Evolutionary conservation across 2,329 filamentous ascomycete genomes (phyloP).

Genomic region (Colletotrichum theobromicola): DNA sequence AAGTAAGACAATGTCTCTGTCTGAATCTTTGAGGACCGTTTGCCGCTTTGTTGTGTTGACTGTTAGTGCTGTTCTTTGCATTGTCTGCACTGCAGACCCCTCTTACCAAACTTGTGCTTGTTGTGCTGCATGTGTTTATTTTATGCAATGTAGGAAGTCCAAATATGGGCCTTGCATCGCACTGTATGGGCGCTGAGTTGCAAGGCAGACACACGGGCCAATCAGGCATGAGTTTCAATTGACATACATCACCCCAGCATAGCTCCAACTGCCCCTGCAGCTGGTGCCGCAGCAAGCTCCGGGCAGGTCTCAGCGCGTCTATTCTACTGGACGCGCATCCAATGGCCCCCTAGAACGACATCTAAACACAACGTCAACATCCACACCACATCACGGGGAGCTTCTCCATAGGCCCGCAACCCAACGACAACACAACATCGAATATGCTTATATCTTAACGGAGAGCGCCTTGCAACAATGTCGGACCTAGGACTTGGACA

Average conservation of each 20-base stretch:
- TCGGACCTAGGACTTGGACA: slow-evolving; percentile 70
- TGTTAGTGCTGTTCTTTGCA: not conserved
- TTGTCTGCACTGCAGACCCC: not conserved
- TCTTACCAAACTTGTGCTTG: not conserved
- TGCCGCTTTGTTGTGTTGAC: not conserved
- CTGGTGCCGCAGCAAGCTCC: not conserved
- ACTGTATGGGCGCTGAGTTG: not conserved
- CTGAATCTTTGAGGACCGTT: not conserved
- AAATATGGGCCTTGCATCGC: not conserved
- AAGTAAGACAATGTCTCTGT: slow-evolving; percentile 3
- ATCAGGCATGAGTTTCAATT: not conserved
- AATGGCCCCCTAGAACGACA: slow-evolving; percentile 1
- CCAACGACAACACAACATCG: slow-evolving; percentile 1
- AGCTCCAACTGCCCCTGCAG: not conserved
- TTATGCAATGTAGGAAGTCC: not conserved
- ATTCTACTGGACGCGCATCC: slow-evolving; percentile 17
- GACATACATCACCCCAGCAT: not conserved
- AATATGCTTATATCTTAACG: slow-evolving; percentile 15
- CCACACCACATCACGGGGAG: not conserved
- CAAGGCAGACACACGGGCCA: not conserved
- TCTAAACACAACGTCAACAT: slow-evolving; percentile 14
- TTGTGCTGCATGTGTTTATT: not conserved
- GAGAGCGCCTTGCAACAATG: slow-evolving; percentile 43
- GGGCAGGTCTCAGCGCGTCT: slow-evolving; percentile 8
- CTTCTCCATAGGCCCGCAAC: slow-evolving; percentile 1